Evolutionary conservation across 129 eudicot genomes (phyloP).

Genomic region (Saussurea involucrata): DNA sequence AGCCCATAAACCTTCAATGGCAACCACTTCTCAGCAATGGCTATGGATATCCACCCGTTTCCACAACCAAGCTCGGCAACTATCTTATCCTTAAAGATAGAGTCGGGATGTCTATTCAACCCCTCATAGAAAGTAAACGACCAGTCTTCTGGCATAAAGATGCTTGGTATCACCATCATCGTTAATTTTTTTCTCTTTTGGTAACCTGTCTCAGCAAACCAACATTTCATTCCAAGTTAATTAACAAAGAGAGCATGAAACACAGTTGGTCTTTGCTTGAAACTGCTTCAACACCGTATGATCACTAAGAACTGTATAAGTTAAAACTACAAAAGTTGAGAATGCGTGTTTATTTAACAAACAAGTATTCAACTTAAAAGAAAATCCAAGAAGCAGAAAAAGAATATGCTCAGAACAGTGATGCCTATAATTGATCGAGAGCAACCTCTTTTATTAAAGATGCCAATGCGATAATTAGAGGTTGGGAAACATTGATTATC

Average conservation of each 20-base stretch:
- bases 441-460: background rate
- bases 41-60: constrained; percentile 98
- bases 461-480: background rate
- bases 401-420: background rate
- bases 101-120: constrained; percentile 82
- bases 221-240: background rate
- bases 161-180: constrained; percentile 98
- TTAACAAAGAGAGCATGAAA: background rate
- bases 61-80: constrained; percentile 98
- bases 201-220: constrained; percentile 38
- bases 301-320: background rate
- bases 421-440: background rate
- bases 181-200: constrained; percentile 65
- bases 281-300: background rate
- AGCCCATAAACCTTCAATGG: constrained; percentile 94
- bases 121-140: constrained; percentile 11
- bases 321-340: background rate
- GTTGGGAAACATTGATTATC: background rate
- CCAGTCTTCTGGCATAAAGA: constrained; percentile 95
- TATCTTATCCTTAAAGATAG: constrained; percentile 85
- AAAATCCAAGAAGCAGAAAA: background rate
- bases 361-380: background rate
- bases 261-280: background rate
- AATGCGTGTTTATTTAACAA: background rate
- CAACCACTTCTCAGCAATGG: constrained; percentile 92